Evolutionary conservation across 441 rosid genomes (phyloP).

Genomic region (Adansonia madagascariensis): DNA sequence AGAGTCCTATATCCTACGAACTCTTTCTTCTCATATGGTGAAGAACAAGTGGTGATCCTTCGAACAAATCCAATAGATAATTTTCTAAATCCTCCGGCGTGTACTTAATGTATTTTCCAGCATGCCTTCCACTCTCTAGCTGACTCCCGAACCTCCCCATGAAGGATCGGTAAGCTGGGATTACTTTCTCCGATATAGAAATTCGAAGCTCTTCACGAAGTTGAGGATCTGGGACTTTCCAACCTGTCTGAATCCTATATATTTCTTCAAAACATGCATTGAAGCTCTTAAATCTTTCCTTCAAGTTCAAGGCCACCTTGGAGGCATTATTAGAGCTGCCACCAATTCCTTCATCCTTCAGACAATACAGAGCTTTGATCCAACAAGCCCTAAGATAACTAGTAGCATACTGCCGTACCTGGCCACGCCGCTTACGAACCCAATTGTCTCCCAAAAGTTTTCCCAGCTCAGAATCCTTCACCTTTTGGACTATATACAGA

Average conservation of each 20-base stretch:
- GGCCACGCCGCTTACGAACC: constrained; percentile 88
- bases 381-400: constrained; percentile 91
- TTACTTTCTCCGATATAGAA: constrained; percentile 85
- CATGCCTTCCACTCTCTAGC: constrained; percentile 78
- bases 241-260: constrained; percentile 84
- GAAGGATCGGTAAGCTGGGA: constrained; percentile 92
- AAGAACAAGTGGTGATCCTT: constrained; percentile 79
- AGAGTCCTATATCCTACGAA: constrained; percentile 44
- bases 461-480: constrained; percentile 83
- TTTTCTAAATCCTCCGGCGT: constrained; percentile 89
- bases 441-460: constrained; percentile 85
- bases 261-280: constrained; percentile 90
- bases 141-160: constrained; percentile 80
- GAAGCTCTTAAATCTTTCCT: constrained; percentile 89
- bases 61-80: constrained; percentile 78
- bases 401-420: constrained; percentile 78
- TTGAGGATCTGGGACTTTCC: constrained; percentile 96
- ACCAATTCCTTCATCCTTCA: constrained; percentile 84
- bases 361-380: constrained; percentile 72
- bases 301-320: constrained; percentile 72
- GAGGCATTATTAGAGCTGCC: constrained; percentile 72
- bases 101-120: constrained; percentile 92
- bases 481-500: constrained; percentile 84
- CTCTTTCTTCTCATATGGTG: constrained; percentile 81
- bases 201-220: constrained; percentile 94